Percentiles rank a stretch among this genome's conserved stretches.
Conservation (phyloP, 805 yeast species). For the Ogataea degrootiae region DNA sequence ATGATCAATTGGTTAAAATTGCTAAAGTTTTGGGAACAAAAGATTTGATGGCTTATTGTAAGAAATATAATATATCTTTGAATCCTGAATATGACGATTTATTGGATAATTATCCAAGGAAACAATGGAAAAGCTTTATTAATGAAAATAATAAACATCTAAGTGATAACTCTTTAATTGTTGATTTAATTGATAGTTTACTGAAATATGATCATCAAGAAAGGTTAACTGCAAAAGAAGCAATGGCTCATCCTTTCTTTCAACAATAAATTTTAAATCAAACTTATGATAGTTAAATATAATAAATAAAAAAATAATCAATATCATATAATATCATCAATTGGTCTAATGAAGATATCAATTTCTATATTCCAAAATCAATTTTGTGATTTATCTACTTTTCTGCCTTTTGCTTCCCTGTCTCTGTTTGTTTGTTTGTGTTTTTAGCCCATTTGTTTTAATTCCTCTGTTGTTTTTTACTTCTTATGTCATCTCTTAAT, state of each 20-base stretch:
- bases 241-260: slow-evolving; percentile 59
- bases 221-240: slow-evolving; percentile 83
- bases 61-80: slow-evolving; percentile 63
- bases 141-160: slow-evolving; percentile 49
- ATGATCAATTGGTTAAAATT: slow-evolving; percentile 87
- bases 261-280: slow-evolving; percentile 6
- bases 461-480: background rate
- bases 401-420: too few relatives aligned
- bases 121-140: slow-evolving; percentile 62
- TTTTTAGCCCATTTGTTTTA: background rate
- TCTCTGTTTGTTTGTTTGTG: too few relatives aligned
- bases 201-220: slow-evolving; percentile 83
- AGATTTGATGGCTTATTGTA: slow-evolving; percentile 59
- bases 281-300: background rate
- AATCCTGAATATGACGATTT: slow-evolving; percentile 75
- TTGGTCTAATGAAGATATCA: too few relatives aligned
- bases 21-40: slow-evolving; percentile 85
- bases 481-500: too few relatives aligned
- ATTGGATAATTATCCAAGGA: slow-evolving; percentile 59
- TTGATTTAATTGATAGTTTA: slow-evolving; percentile 69
- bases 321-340: too few relatives aligned
- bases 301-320: too few relatives aligned
- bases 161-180: slow-evolving; percentile 47
- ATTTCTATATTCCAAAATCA: too few relatives aligned
- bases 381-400: too few relatives aligned